A percentile compares a stretch with the other conserved stretches of the same genome.
Conservation (phyloP, 352 stramenopile genomes). For the Peronospora tabacina region DNA sequence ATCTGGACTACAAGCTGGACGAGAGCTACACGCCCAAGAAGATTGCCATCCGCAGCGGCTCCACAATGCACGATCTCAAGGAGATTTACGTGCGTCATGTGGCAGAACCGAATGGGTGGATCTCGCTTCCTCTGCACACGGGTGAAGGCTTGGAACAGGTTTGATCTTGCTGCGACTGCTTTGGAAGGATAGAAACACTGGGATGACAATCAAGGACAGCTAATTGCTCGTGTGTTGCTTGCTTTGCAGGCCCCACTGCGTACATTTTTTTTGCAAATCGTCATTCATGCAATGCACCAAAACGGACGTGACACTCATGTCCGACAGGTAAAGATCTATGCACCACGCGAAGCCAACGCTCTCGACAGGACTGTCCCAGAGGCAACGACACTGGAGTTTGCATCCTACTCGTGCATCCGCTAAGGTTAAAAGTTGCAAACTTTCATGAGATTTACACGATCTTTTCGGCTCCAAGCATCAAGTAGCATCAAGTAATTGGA, state of each 20-base stretch:
- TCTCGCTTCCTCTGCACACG: slow-evolving; percentile 81
- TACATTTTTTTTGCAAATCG: slow-evolving; percentile 95
- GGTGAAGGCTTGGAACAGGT: slow-evolving; percentile 46
- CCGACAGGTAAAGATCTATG: slow-evolving; percentile 90
- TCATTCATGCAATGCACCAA: slow-evolving; percentile 95
- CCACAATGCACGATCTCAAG: slow-evolving; percentile 93
- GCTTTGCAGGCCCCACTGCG: slow-evolving; percentile 45
- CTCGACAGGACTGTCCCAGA: slow-evolving; percentile 49
- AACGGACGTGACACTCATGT: slow-evolving; percentile 96
- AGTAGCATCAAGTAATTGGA: slow-evolving; percentile 14
- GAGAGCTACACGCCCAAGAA: slow-evolving; percentile 98
- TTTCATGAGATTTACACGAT: neutral
- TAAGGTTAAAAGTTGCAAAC: slow-evolving; percentile 7
- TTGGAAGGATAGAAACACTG: neutral
- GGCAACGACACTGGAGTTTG: slow-evolving; percentile 59
- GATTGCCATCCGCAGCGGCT: slow-evolving; percentile 88
- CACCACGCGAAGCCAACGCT: slow-evolving; percentile 51
- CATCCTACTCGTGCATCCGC: slow-evolving; percentile 55
- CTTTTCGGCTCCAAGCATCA: neutral
- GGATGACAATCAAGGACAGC: no score
- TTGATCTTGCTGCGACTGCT: neutral
- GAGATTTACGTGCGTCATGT: slow-evolving; percentile 90
- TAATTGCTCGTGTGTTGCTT: neutral
- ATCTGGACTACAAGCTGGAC: slow-evolving; percentile 96
- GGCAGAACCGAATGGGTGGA: slow-evolving; percentile 91